Evolutionary conservation across 2,329 filamentous ascomycete species (phyloP).

Genomic region (Claviceps arundinis): DNA sequence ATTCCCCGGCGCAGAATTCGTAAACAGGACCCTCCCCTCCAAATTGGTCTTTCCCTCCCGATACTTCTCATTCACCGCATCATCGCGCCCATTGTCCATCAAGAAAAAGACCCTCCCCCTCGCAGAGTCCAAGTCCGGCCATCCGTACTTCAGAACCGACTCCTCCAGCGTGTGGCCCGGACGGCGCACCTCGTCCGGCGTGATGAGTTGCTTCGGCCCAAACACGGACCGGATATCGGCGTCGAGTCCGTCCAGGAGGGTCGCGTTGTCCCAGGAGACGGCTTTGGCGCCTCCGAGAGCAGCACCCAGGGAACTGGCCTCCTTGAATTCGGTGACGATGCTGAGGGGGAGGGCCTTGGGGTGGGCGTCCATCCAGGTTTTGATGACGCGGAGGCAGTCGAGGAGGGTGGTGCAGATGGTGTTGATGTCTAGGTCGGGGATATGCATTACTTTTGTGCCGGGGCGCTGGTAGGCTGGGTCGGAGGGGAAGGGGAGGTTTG

Average conservation of each 20-base stretch:
- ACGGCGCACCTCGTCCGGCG: constrained; percentile 31
- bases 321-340: constrained; percentile 37
- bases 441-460: constrained; percentile 35
- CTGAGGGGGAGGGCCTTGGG: constrained; percentile 31
- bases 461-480: constrained; percentile 25
- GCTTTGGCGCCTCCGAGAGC: constrained; percentile 21
- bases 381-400: constrained; percentile 28
- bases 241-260: constrained; percentile 29
- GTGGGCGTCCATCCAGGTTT: constrained; percentile 29
- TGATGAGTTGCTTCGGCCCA: constrained; percentile 25
- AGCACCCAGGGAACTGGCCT: constrained; percentile 12
- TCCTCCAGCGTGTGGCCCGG: constrained; percentile 29
- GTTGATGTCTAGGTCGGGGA: constrained; percentile 34
- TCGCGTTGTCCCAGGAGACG: constrained; percentile 28
- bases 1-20: constrained; percentile 30
- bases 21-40: constrained; percentile 34
- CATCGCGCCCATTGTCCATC: constrained; percentile 34
- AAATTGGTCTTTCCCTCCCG: constrained; percentile 17
- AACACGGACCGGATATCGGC: constrained; percentile 33
- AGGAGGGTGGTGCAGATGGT: constrained; percentile 31
- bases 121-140: constrained; percentile 30
- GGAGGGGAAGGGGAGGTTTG: constrained; percentile 24
- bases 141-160: constrained; percentile 31
- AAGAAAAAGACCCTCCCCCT: constrained; percentile 34
- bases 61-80: constrained; percentile 26